phyloP scores from a whole-genome alignment of 192 early-diverging fungal genomes.

The Gonapodya sp. region DNA sequence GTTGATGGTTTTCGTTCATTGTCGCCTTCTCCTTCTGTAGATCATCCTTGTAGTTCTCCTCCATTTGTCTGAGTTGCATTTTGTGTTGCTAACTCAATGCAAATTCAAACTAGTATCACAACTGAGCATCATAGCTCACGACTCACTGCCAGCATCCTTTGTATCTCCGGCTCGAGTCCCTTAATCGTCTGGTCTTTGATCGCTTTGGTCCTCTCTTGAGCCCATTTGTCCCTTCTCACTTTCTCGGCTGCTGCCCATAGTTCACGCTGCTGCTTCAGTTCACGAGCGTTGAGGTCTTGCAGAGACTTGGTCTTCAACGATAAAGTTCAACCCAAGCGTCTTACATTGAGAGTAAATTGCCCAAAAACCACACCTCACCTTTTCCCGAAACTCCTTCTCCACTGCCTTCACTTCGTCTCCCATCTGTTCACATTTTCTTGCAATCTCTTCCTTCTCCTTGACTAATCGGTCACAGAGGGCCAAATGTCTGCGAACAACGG shows the following conservation, averaged over 20 bases:
- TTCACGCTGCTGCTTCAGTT: conserved; percentile 41
- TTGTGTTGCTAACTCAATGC: conserved; percentile 55
- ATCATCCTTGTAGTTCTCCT: conserved; percentile 39
- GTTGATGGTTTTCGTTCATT: conserved; percentile 35
- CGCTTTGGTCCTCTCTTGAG: conserved; percentile 44
- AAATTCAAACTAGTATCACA: no score
- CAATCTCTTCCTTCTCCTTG: conserved; percentile 44
- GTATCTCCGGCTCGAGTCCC: conserved; percentile 52
- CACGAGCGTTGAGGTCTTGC: conserved; percentile 35
- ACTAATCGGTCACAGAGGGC: conserved; percentile 47
- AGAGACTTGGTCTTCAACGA: conserved; percentile 23
- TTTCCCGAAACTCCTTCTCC: conserved; percentile 36
- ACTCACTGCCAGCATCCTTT: conserved; percentile 39
- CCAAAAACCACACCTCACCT: conserved; percentile 15
- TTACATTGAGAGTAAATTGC: neutral
- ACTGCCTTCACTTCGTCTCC: conserved; percentile 38
- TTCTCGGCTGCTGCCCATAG: conserved; percentile 48
- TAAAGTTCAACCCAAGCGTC: neutral
- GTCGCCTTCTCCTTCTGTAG: conserved; percentile 30
- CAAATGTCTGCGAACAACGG: conserved; percentile 43
- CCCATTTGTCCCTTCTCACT: conserved; percentile 52
- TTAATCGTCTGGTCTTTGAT: conserved; percentile 53
- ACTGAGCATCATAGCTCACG: neutral
- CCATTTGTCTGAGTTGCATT: conserved; percentile 35
- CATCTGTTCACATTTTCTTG: conserved; percentile 36